Percentiles rank a stretch among this genome's conserved stretches.
Evolutionary conservation across 2,329 filamentous ascomycete genomes (phyloP).

Genomic region (Stagonosporopsis tanaceti): DNA sequence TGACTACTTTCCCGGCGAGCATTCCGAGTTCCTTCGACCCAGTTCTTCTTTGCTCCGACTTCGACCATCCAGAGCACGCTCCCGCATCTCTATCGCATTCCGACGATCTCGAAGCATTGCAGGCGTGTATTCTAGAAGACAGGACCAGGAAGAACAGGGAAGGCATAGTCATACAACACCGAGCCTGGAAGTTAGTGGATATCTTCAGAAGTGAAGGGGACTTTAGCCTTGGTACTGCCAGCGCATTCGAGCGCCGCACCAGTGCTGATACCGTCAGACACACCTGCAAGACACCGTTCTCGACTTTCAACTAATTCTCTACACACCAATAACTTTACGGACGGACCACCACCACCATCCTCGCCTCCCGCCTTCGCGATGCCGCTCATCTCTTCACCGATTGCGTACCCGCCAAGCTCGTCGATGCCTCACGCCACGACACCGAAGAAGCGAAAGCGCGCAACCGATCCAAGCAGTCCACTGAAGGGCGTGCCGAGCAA

Average conservation of each 20-base stretch:
- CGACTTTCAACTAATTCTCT: conserved; percentile 19
- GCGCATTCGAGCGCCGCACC: conserved; percentile 3
- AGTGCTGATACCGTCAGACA: conserved; percentile 43
- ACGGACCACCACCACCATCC: conserved; percentile 37
- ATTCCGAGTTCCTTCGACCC: conserved; percentile 61
- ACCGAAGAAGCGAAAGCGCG: conserved; percentile 50
- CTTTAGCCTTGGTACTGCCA: conserved; percentile 42
- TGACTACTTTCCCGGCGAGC: conserved; percentile 41
- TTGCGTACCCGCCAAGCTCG: conserved; percentile 64
- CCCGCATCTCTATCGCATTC: conserved; percentile 44
- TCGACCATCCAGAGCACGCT: conserved; percentile 31
- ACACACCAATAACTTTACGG: conserved; percentile 23
- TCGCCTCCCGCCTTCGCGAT: conserved; percentile 65
- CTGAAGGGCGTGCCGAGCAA: conserved; percentile 44
- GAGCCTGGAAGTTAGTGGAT: conserved; percentile 57
- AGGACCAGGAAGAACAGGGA: conserved; percentile 52
- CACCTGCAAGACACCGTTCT: conserved; percentile 37
- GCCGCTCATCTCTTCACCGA: conserved; percentile 67
- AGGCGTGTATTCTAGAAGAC: conserved; percentile 53
- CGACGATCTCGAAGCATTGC: conserved; percentile 59
- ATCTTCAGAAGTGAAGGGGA: conserved; percentile 61
- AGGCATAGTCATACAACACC: conserved; percentile 61
- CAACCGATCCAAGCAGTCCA: conserved; percentile 39
- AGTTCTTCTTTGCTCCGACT: conserved; percentile 59
- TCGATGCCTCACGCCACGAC: conserved; percentile 45